Evolutionary conservation across 352 stramenopile genomes (phyloP).

Genomic region (Globisporangium abappressorium): DNA sequence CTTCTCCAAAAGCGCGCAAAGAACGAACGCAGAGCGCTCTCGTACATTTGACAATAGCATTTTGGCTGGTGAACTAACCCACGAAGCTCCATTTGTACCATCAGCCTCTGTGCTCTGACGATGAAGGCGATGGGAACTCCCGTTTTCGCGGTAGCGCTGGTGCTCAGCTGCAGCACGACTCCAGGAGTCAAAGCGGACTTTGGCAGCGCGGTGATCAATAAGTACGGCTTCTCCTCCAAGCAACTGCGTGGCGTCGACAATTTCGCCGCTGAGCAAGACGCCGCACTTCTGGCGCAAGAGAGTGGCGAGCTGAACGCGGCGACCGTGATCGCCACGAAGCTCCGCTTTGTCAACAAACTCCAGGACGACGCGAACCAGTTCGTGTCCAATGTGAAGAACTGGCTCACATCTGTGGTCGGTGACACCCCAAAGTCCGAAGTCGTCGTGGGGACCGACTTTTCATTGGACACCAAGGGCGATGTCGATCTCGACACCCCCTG

Average conservation of each 20-base stretch:
- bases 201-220: background rate
- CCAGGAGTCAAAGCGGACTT: background rate
- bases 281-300: background rate
- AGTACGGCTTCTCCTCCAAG: constrained; percentile 7
- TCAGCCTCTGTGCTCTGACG: background rate
- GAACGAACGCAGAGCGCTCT: background rate
- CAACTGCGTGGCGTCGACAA: background rate
- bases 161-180: background rate
- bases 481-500: constrained; percentile 18
- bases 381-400: constrained; percentile 7
- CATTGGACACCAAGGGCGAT: constrained; percentile 18
- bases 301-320: constrained; percentile 1
- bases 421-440: constrained; percentile 6
- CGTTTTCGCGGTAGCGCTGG: background rate
- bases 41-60: background rate
- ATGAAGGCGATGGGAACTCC: background rate
- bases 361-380: constrained; percentile 12
- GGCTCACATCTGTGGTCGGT: constrained; percentile 1
- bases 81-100: background rate
- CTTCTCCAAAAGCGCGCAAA: background rate
- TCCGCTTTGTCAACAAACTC: constrained; percentile 15
- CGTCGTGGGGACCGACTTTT: constrained; percentile 18
- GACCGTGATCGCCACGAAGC: background rate
- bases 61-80: background rate
- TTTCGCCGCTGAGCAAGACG: background rate